Evolutionary conservation across 306 rosid genomes (phyloP), one percentile per base, ranked within the genome.

Genomic region (Quercus variabilis): DNA sequence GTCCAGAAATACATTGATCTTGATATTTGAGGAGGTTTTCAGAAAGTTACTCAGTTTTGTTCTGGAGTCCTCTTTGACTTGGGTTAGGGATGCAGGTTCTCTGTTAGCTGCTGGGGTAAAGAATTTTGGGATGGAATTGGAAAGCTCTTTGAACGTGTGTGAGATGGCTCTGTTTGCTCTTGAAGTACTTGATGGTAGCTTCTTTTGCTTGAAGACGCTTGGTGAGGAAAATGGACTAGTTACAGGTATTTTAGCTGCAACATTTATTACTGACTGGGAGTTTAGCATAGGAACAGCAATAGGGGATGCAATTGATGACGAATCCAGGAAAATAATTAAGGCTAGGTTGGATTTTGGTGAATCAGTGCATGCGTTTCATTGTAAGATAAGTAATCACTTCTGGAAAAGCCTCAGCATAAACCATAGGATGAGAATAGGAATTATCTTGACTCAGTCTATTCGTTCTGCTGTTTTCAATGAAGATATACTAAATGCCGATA

Each of bases 241-340:
- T 77, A 80, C 97, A 25, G 79, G 84, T 77, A 89, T 95, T 87
- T 85, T 90, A 79, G 91, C 96, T 80, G 88, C 93, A 30, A 76
- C 92, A 82, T 86, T 88, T 82, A 69, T 93, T 74, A 90, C 90
- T 76, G 88, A 84, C 21, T 91, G 98, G 99, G 94, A 95, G 76
- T 92, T 83, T 87, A 73, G 81, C 78, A 71, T 85, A 79, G 79
- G 79, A 62, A 83, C 81, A 58, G 82, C 80, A 74, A 75, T 76
- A 77, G 86, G 59, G 46, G 84, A 78, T 81, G 82, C 81, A 78
- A 62, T 77, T 81, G 89, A 86, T 84, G 89, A 80, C 38, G 81
- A 82, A 77, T 85, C 79, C 60, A 79, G 55, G 75, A 78, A 79
- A 69, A 78, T 78, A 85, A 81, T 58, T 58, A 86, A 72, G 62